A percentile compares a stretch with the other conserved stretches of the same genome.
These are phyloP conservation scores for Colletotrichum gloeosporioides DNA, from an alignment of 2,329 filamentous ascomycete species.

Conservation along the genomic window DNA sequence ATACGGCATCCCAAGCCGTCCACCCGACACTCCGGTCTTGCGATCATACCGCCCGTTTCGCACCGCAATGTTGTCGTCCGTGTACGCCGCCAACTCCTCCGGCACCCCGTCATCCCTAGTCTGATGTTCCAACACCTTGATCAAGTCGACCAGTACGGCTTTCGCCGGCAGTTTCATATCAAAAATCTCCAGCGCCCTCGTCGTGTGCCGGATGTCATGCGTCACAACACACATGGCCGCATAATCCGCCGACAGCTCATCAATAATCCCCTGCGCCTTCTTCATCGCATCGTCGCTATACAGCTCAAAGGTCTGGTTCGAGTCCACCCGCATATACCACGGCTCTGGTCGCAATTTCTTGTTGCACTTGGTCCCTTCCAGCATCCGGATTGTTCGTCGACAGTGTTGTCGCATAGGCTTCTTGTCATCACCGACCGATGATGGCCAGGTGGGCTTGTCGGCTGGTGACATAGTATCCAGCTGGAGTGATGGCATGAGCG, in stretches of 20 bases:
- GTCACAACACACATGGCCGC: background rate
- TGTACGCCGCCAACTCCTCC: background rate
- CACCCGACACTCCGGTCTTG: background rate
- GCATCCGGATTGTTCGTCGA: background rate
- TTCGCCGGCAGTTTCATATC: background rate
- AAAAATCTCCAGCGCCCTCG: background rate
- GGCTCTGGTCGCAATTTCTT: background rate
- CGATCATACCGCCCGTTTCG: background rate
- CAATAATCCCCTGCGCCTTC: background rate
- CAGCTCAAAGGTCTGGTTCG: background rate
- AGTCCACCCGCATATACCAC: background rate
- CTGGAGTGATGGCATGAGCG: background rate
- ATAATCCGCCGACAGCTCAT: background rate
- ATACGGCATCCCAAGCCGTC: background rate
- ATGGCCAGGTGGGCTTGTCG: background rate
- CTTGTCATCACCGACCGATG: background rate
- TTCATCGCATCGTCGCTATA: background rate
- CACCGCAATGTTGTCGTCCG: background rate
- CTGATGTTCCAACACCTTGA: constrained; percentile 15
- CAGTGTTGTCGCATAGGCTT: background rate
- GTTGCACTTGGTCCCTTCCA: background rate
- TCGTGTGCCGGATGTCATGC: background rate
- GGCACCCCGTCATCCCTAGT: background rate
- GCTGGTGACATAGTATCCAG: background rate
- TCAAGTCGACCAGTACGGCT: background rate